A percentile compares a stretch with the other conserved stretches of the same genome.
These are phyloP conservation scores for Kluyveromyces lactis DNA, from an alignment of 805 yeast genomes.

Conservation along the genomic window DNA sequence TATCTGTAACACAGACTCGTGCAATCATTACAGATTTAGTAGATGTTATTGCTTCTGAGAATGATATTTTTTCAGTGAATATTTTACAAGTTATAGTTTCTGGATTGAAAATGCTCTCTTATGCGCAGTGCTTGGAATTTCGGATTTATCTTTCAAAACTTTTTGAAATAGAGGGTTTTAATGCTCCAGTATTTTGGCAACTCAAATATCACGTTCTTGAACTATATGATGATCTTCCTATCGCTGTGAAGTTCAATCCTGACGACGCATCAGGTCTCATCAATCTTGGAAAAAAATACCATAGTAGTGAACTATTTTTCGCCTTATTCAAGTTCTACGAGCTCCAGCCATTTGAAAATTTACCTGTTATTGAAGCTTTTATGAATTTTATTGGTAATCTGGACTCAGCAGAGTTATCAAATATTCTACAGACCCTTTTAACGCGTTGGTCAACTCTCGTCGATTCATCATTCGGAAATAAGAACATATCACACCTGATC, in stretches of 20 bases:
- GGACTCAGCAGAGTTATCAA: constrained; percentile 3
- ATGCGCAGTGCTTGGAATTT: constrained; percentile 18
- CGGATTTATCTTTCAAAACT: constrained; percentile 19
- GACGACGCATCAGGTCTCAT: constrained; percentile 3
- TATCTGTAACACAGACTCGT: constrained; percentile 42
- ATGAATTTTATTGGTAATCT: constrained; percentile 17
- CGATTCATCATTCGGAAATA: constrained; percentile 28
- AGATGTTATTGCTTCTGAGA: background rate
- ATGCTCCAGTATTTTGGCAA: constrained; percentile 33
- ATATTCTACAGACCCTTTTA: constrained; percentile 26
- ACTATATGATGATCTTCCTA: constrained; percentile 35
- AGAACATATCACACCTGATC: constrained; percentile 27
- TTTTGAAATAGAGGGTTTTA: constrained; percentile 14
- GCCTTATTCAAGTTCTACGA: constrained; percentile 45
- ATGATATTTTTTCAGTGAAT: constrained; percentile 11
- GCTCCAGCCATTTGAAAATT: constrained; percentile 28
- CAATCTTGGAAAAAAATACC: constrained; percentile 6
- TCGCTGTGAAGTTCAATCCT: constrained; percentile 18
- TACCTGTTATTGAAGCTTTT: constrained; percentile 15
- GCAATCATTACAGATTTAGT: constrained; percentile 19
- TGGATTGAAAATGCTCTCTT: constrained; percentile 35
- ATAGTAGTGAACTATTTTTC: constrained; percentile 22
- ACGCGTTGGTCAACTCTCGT: constrained; percentile 49
- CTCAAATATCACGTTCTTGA: constrained; percentile 40
- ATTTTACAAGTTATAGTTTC: constrained; percentile 28